Percentiles rank a stretch among this genome's conserved stretches.
These are phyloP conservation scores for Leptographium radiaticola DNA, from an alignment of 2,329 filamentous ascomycete species.

Conservation along the genomic window DNA sequence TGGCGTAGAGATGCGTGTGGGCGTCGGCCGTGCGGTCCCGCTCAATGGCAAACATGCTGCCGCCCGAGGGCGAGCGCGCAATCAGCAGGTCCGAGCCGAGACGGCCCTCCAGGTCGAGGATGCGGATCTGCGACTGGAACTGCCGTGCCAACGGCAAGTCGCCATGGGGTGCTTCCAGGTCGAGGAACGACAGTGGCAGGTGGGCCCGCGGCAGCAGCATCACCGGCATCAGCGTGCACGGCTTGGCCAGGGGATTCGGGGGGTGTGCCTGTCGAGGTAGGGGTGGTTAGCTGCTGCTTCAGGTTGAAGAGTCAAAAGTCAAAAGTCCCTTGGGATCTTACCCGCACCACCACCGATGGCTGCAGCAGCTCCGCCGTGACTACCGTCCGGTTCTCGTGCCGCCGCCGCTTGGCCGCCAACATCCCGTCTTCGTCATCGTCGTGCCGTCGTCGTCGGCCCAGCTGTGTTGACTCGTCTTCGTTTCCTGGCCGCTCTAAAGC, in stretches of 20 bases:
- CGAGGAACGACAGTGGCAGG: slow-evolving; percentile 48
- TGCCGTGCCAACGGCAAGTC: slow-evolving; percentile 39
- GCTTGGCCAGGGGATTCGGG: slow-evolving; percentile 35
- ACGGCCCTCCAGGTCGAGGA: slow-evolving; percentile 50
- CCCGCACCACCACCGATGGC: slow-evolving; percentile 39
- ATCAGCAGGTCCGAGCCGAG: slow-evolving; percentile 47
- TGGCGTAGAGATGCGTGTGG: slow-evolving; percentile 43
- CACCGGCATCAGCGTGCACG: slow-evolving; percentile 43
- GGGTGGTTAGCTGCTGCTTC: no score
- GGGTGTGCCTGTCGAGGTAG: slow-evolving; percentile 37
- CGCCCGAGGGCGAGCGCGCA: slow-evolving; percentile 31
- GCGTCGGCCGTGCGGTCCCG: slow-evolving; percentile 28
- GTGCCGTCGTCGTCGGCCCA: slow-evolving; percentile 9
- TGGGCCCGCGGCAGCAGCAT: slow-evolving; percentile 49
- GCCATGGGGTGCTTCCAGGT: slow-evolving; percentile 36
- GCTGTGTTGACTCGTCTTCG: slow-evolving; percentile 10
- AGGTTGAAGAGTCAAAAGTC: no score
- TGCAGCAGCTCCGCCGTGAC: slow-evolving; percentile 40
- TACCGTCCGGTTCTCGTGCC: slow-evolving; percentile 10
- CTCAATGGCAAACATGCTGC: slow-evolving; percentile 50
- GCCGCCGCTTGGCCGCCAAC: slow-evolving; percentile 3
- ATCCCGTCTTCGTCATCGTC: slow-evolving; percentile 11
- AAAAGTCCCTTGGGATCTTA: no score
- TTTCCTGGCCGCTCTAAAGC: slow-evolving; percentile 12
- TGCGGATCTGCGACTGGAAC: slow-evolving; percentile 49